Conservation (phyloP, 2,329 filamentous ascomycete genomes). For the Clarireedia hainanense region DNA sequence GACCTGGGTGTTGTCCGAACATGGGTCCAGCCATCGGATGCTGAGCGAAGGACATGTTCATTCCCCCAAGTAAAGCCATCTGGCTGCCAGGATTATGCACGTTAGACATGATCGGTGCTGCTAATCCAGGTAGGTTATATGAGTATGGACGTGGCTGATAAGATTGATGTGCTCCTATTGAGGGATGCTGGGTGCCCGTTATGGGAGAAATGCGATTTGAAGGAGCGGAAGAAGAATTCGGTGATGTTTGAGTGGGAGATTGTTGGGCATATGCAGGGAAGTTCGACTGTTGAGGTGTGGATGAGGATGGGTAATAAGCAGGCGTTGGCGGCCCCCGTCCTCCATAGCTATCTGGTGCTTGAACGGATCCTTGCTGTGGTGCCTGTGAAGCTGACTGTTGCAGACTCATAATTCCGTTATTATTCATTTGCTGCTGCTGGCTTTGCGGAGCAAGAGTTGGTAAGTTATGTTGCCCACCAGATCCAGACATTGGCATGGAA, state of each 20-base stretch:
- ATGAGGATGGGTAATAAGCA: slow-evolving; percentile 47
- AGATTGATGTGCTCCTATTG: slow-evolving; percentile 48
- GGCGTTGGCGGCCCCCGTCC: slow-evolving; percentile 49
- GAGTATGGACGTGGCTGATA: slow-evolving; percentile 41
- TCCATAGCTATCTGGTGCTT: slow-evolving; percentile 50
- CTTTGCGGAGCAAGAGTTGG: slow-evolving; percentile 32
- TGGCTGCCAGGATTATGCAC: slow-evolving; percentile 65
- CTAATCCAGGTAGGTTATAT: slow-evolving; percentile 54
- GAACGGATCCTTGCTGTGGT: slow-evolving; percentile 45
- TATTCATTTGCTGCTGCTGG: slow-evolving; percentile 32
- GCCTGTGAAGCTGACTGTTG: slow-evolving; percentile 41
- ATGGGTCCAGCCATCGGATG: slow-evolving; percentile 41
- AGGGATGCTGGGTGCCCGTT: slow-evolving; percentile 32
- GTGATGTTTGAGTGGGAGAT: slow-evolving; percentile 40
- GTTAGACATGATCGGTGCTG: slow-evolving; percentile 68
- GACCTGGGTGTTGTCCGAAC: slow-evolving; percentile 48
- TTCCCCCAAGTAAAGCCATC: slow-evolving; percentile 58
- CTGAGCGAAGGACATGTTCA: slow-evolving; percentile 43
- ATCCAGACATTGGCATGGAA: slow-evolving; percentile 47
- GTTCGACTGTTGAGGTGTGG: slow-evolving; percentile 39
- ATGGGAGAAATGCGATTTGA: slow-evolving; percentile 34
- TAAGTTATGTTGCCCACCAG: slow-evolving; percentile 31
- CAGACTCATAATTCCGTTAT: slow-evolving; percentile 39
- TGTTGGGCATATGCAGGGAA: slow-evolving; percentile 42
- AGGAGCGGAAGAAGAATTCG: slow-evolving; percentile 32